Evolutionary conservation across 129 eudicot genomes (phyloP).

Genomic region (Centaurea solstitialis): DNA sequence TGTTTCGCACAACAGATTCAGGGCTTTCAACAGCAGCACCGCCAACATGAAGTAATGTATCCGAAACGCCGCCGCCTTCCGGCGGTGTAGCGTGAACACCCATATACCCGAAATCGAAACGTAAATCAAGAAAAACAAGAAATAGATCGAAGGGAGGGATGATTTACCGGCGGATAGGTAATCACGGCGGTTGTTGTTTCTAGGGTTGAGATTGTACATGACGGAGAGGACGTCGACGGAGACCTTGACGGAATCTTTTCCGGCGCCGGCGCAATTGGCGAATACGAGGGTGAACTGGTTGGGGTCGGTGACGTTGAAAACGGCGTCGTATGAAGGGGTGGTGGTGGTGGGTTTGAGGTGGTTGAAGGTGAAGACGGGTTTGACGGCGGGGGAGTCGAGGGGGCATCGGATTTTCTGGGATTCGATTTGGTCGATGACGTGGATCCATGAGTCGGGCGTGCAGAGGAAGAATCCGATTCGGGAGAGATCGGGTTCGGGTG

Average conservation of each 20-base stretch:
- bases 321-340: slow-evolving; percentile 15
- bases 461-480: slow-evolving; percentile 45
- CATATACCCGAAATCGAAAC: slow-evolving; percentile 30
- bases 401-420: slow-evolving; percentile 40
- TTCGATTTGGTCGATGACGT: slow-evolving; percentile 43
- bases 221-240: slow-evolving; percentile 40
- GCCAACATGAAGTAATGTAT: slow-evolving; percentile 59
- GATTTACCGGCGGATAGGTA: slow-evolving; percentile 60
- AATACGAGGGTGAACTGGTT: slow-evolving; percentile 47
- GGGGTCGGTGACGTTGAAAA: slow-evolving; percentile 31
- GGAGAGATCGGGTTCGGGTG: slow-evolving; percentile 42
- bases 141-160: slow-evolving; percentile 39
- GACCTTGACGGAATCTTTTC: slow-evolving; percentile 32
- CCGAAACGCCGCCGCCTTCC: slow-evolving; percentile 30
- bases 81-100: slow-evolving; percentile 30
- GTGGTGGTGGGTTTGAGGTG: slow-evolving; percentile 33
- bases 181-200: slow-evolving; percentile 36
- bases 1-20: slow-evolving; percentile 47
- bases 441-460: slow-evolving; percentile 48
- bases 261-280: slow-evolving; percentile 45
- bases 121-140: slow-evolving; percentile 41
- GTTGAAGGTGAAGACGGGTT: slow-evolving; percentile 37
- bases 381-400: slow-evolving; percentile 39
- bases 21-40: slow-evolving; percentile 37
- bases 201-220: slow-evolving; percentile 40